Base-by-base conservation (phyloP, 2,329 filamentous ascomycete species). In the Trichoderma atroviride region DNA sequence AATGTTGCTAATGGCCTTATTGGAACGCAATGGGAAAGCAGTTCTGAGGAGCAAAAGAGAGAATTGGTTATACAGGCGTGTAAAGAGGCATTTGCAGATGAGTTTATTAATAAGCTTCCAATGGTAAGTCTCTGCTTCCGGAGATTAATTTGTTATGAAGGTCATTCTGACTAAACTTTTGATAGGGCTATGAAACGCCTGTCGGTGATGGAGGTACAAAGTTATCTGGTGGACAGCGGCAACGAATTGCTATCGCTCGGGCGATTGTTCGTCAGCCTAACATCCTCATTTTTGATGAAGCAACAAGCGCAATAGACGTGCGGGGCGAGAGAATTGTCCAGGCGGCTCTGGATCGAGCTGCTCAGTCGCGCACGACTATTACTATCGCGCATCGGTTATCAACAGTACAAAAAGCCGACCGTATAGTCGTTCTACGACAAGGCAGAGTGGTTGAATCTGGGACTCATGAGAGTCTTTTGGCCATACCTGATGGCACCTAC, bases 201-300 rank as follows among this genome's bases (percentile, higher is more conserved):
- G 69, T 76, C 3, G 75, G 75, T 0, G 73, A 75, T n/a, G 59
- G 71, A 9, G 75, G 74, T 1, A 70, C 70, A 1, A 67, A 71
- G 0, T 68, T 77, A 0, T 75, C 76, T n/a, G 89, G 89, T 29
- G 89, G 89, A 2, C 89, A 91, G 74, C 83, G 88, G 47, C 89
- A 91, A 74, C 83, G 89, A 19, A 82, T 91, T 14, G 86, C 88
- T 0, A 91, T 91, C 69, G 89, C 89, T 3, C 83, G 89, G 31
- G 87, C 86, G 55, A 88, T 91, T 63, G 81, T 91, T 33, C 85
- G 86, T 24, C 79, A 87, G 55, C 88, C 89, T 0, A 81, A 82
- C 1, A 87, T 91, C 29, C 81, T 91, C 2, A 85, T 91, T 19
- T 79, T 91, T 1, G 89, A 91, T 72, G 89, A 91, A 77, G 89